Base-by-base conservation (phyloP, 2,329 filamentous ascomycete genomes). In the Chaetomium globosum region DNA sequence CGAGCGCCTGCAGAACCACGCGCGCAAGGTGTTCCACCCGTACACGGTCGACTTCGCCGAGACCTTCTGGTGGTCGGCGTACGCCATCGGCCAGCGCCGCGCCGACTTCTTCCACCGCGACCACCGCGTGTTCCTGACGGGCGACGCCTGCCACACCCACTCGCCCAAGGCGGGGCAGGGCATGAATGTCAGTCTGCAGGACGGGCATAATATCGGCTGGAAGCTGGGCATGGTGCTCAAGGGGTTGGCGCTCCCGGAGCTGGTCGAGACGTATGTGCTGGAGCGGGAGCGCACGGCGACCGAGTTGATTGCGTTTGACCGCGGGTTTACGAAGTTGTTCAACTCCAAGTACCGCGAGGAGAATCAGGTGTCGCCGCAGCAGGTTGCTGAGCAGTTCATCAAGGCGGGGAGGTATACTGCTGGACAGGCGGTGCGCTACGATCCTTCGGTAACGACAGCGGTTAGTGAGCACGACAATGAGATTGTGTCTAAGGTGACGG, bases 81-180 rank as follows among this genome's bases (percentile, higher is more conserved):
- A 89, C 67, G 76, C 80, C 7, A 87, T 88, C 56, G 86, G 86
- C 2, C 86, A 89, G 73, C 82, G 85, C 2, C 78, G 86, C 2
- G 87, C 86, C 0, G 81, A 85, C 49, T 76, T 79, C 49, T 89
- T 89, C 75, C 82, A 86, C 71, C 80, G 82, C 59, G 77, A 82
- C 51, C 71, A 83, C 64, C 81, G 84, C 1, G 82, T 88, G 3
- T 89, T 89, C 69, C 74, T 89, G 13, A 83, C 85, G 0, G 87
- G 87, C 3, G 87, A 89, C 70, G 86, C 87, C 3, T 87, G 85
- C 69, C 87, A 89, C 71, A 89, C 87, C 0, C 87, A 89, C 71
- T 86, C 83, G 1, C 87, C 87, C 5, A 89, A 89, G 74, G 86
- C 86, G 0, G 87, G 87, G 0, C 87, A 89, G 74, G 87, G 84